These are phyloP conservation scores for Yamadazyma paraphyllophila DNA, from an alignment of 805 yeast genomes.

Conservation along the genomic window DNA sequence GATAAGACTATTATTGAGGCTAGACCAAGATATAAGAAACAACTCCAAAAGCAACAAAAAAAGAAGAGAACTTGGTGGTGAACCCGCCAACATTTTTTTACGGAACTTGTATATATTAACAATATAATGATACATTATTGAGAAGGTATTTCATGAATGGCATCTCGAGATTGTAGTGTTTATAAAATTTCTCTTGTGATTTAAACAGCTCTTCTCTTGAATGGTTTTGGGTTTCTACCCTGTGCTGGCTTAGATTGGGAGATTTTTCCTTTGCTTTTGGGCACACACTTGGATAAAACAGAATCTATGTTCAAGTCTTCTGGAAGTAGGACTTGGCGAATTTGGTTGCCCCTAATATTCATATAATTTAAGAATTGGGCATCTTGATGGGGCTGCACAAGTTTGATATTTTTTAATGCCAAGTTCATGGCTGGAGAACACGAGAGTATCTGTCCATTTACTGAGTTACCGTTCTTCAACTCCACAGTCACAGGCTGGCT, in stretches of 20 bases:
- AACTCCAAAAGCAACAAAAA: conserved; percentile 34
- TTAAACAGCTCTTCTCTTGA: conserved; percentile 9
- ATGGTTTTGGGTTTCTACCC: background rate
- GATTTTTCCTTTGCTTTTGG: conserved; percentile 1
- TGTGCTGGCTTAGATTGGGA: background rate
- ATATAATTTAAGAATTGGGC: conserved; percentile 72
- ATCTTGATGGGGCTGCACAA: conserved; percentile 69
- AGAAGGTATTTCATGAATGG: background rate
- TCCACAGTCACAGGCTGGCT: conserved; percentile 89
- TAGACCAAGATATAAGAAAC: conserved; percentile 48
- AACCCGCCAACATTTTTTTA: background rate
- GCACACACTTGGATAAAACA: conserved; percentile 49
- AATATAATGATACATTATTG: conserved; percentile 5
- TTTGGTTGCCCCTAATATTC: conserved; percentile 85
- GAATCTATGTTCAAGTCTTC: conserved; percentile 77
- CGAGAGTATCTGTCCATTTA: conserved; percentile 78
- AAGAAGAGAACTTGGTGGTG: conserved; percentile 39
- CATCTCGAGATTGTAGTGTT: background rate
- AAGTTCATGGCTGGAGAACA: conserved; percentile 93
- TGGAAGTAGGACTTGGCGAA: conserved; percentile 79
- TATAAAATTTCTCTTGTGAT: background rate
- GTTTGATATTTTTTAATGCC: conserved; percentile 72
- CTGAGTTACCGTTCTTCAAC: conserved; percentile 83
- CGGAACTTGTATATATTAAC: conserved; percentile 6
- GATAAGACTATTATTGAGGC: conserved; percentile 67